Percentiles rank a stretch among this genome's conserved stretches.
Conservation (phyloP, 177 flowering plant genomes). For the Vitis hybrid region DNA sequence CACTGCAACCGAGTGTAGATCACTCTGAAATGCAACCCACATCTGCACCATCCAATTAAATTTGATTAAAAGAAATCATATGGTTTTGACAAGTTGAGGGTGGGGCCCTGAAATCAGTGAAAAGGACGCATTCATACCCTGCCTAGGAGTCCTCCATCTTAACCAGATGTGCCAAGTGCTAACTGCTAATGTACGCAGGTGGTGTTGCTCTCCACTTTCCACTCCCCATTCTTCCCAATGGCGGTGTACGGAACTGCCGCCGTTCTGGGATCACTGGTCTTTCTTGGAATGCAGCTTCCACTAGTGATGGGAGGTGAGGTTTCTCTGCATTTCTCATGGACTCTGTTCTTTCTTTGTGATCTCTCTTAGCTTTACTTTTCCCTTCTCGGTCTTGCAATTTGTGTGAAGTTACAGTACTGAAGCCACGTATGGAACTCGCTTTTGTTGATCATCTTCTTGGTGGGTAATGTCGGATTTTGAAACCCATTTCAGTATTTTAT, state of each 20-base stretch:
- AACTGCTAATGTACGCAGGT: too few relatives aligned
- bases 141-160: too few relatives aligned
- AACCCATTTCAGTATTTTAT: not conserved
- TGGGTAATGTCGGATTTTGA: too few relatives aligned
- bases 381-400: not conserved
- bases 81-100: too few relatives aligned
- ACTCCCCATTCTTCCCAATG: conserved; percentile 15
- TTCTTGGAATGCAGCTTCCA: conserved; percentile 26
- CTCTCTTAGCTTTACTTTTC: not conserved
- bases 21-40: too few relatives aligned
- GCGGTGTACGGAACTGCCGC: not conserved
- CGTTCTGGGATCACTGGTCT: conserved; percentile 16
- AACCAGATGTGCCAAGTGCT: too few relatives aligned
- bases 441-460: not conserved
- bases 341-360: not conserved
- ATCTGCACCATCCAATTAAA: too few relatives aligned
- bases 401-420: not conserved
- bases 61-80: too few relatives aligned
- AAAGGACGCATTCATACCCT: too few relatives aligned
- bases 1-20: too few relatives aligned
- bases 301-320: conserved; percentile 22
- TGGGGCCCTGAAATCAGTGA: too few relatives aligned
- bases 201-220: not conserved
- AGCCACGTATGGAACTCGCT: not conserved
- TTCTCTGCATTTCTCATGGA: not conserved